These are phyloP conservation scores for Sporothrix sp. DNA, from an alignment of 2,329 filamentous ascomycete genomes.

Conservation along the genomic window DNA sequence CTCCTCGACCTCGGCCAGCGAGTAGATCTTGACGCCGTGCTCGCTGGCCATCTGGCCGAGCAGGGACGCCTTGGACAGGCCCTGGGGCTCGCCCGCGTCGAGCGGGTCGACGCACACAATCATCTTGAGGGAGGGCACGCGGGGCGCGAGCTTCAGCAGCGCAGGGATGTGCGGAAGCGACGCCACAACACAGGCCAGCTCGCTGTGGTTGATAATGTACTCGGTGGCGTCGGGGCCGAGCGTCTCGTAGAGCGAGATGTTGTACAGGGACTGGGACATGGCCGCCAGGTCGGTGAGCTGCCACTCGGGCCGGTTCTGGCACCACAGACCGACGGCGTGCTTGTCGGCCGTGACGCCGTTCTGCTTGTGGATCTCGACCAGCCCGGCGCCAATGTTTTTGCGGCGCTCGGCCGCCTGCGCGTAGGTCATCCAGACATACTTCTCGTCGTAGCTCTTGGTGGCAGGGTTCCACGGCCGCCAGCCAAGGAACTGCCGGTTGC, in stretches of 20 bases:
- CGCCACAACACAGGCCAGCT: conserved; percentile 63
- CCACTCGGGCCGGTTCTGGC: conserved; percentile 82
- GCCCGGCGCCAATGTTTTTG: conserved; percentile 74
- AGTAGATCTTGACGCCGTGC: conserved; percentile 67
- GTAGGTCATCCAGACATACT: conserved; percentile 79
- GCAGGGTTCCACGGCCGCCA: conserved; percentile 66
- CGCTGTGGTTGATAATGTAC: conserved; percentile 89
- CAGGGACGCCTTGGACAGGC: conserved; percentile 69
- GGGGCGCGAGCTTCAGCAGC: conserved; percentile 68
- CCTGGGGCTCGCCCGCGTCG: conserved; percentile 64
- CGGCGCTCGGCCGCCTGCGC: conserved; percentile 66
- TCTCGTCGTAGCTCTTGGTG: conserved; percentile 61
- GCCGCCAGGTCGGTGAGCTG: conserved; percentile 84
- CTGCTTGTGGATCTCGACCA: conserved; percentile 71
- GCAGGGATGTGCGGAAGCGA: conserved; percentile 73
- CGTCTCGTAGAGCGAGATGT: conserved; percentile 93
- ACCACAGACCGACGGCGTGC: conserved; percentile 75
- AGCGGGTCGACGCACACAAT: conserved; percentile 82
- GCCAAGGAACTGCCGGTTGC: conserved; percentile 67
- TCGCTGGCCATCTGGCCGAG: conserved; percentile 66
- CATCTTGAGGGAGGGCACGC: conserved; percentile 70
- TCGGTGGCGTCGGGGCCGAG: conserved; percentile 84
- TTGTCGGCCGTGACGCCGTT: conserved; percentile 56
- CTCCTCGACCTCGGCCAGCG: conserved; percentile 70
- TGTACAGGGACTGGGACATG: conserved; percentile 78